A percentile compares a stretch with the other conserved stretches of the same genome.
Conservation (phyloP, 2,329 filamentous ascomycete genomes). For the Raffaelea arxii region DNA sequence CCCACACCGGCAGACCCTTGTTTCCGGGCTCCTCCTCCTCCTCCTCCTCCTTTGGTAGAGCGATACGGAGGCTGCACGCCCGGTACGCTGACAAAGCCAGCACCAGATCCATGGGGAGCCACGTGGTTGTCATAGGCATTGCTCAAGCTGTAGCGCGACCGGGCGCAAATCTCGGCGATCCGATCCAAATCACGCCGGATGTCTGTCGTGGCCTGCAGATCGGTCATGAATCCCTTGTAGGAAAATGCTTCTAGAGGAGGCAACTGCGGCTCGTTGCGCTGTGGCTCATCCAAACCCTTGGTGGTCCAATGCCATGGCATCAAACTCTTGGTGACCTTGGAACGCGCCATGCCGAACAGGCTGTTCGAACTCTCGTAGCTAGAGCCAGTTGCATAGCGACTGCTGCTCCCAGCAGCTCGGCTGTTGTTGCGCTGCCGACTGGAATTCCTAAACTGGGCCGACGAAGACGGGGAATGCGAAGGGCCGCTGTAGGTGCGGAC, state of each 20-base stretch:
- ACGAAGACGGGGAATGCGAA: conserved; percentile 15
- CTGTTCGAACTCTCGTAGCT: conserved; percentile 5
- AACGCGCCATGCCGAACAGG: conserved; percentile 30
- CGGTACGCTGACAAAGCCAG: conserved; percentile 28
- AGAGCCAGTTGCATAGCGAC: conserved; percentile 7
- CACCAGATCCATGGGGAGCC: conserved; percentile 49
- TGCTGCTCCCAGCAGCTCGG: conserved; percentile 7
- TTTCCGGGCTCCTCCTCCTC: no score
- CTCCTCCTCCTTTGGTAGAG: no score
- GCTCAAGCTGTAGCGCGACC: conserved; percentile 54
- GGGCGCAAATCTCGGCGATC: conserved; percentile 58
- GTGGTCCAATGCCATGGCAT: conserved; percentile 20
- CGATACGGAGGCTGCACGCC: conserved; percentile 2
- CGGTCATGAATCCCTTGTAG: conserved; percentile 52
- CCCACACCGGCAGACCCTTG: conserved; percentile 19
- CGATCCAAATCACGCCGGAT: conserved; percentile 51
- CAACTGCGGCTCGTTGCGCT: conserved; percentile 29
- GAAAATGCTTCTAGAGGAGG: conserved; percentile 55
- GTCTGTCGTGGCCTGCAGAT: conserved; percentile 28
- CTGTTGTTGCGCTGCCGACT: conserved; percentile 20
- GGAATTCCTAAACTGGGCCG: conserved; percentile 16
- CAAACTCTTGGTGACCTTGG: conserved; percentile 29
- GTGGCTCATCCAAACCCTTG: conserved; percentile 12
- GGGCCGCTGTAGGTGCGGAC: conserved; percentile 53
- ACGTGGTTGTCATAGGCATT: conserved; percentile 60